phyloP scores from a whole-genome alignment of 176 grass and related monocot species.

The Leersia perrieri region DNA sequence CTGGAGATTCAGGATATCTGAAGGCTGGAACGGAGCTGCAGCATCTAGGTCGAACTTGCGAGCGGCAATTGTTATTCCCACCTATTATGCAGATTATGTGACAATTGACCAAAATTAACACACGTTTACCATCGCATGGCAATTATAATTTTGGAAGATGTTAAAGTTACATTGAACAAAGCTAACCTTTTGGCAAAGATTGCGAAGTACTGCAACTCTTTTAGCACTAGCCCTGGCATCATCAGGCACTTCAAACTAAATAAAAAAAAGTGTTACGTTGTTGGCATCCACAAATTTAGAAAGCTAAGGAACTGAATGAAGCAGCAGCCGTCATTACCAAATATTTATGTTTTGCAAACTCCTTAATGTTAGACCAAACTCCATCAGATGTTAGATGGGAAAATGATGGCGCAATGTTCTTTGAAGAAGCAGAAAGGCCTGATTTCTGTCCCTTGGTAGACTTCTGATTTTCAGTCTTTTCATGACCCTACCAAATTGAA shows the following conservation, averaged over 20 bases:
- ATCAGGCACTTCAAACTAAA: slow-evolving; percentile 82
- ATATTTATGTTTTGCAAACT: slow-evolving; percentile 90
- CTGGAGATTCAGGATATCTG: slow-evolving; percentile 94
- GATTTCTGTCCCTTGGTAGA: slow-evolving; percentile 47
- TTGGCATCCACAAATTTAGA: not conserved
- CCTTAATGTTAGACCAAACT: slow-evolving; percentile 71
- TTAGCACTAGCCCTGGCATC: slow-evolving; percentile 60
- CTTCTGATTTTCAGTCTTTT: slow-evolving; percentile 44
- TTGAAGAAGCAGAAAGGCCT: slow-evolving; percentile 47
- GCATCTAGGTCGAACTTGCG: slow-evolving; percentile 72
- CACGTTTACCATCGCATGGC: not conserved
- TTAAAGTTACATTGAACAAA: not conserved
- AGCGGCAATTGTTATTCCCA: slow-evolving; percentile 80
- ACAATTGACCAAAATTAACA: not conserved
- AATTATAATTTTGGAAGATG: not conserved
- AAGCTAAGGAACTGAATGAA: slow-evolving; percentile 24
- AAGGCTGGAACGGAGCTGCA: slow-evolving; percentile 63
- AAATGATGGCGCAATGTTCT: slow-evolving; percentile 44
- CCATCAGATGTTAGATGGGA: slow-evolving; percentile 58
- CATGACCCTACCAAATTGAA: slow-evolving; percentile 48
- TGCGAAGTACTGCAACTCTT: slow-evolving; percentile 71
- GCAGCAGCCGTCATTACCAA: slow-evolving; percentile 42
- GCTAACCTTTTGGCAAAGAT: slow-evolving; percentile 91
- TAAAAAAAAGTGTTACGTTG: slow-evolving; percentile 7
- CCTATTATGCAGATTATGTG: slow-evolving; percentile 42